Base-by-base conservation (phyloP, 768 basidiomycete genomes). In the Cyathus striatus region DNA sequence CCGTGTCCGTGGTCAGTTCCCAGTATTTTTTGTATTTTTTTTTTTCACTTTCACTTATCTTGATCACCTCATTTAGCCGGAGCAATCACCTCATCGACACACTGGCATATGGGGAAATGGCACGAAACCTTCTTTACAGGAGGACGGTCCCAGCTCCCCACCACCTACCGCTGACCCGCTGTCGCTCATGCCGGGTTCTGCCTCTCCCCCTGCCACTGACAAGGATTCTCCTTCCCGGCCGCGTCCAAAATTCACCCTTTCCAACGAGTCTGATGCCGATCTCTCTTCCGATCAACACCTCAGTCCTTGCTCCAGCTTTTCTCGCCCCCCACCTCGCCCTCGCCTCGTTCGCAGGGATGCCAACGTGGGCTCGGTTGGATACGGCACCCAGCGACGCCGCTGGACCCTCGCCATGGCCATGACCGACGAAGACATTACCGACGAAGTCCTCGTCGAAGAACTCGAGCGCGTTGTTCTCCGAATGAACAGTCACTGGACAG, bases 401-500 rank as follows among this genome's bases (percentile, higher is more conserved):
- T 69, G 64, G 67, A 72, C 65, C 1, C 63, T 78, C 37, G 72
- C 72, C 1, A 72, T 69, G 54, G 75, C 71, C 13, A 69, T 78
- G 46, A 74, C 67, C 21, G 71, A 77, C 38, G 69, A 76, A 21
- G 68, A 58, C 14, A 61, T 77, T 38, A 65, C 75, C 2, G 75
- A 79, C 52, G 76, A 76, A 49, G 67, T 61, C 25, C 59, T 79
- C 9, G 65, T 79, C 5, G 60, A 70, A 38, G 64, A 64, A 37
- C 61, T 79, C 20, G 77, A 79, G 52, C 56, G 57, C 17, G 69
- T 77, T 7, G 35, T 36, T 36, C 17, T 9, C 49, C 59, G 69
- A 23, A 54, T 47, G 23, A 45, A 46, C 22, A 25, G 26, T 7
- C 24, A 43, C 4, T 23, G 47, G 36, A 44, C 47, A 44, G 40